A percentile compares a stretch with the other conserved stretches of the same genome.
Evolutionary conservation across 257 asterid genomes (phyloP).

Genomic region (Ilex aquifolium): DNA sequence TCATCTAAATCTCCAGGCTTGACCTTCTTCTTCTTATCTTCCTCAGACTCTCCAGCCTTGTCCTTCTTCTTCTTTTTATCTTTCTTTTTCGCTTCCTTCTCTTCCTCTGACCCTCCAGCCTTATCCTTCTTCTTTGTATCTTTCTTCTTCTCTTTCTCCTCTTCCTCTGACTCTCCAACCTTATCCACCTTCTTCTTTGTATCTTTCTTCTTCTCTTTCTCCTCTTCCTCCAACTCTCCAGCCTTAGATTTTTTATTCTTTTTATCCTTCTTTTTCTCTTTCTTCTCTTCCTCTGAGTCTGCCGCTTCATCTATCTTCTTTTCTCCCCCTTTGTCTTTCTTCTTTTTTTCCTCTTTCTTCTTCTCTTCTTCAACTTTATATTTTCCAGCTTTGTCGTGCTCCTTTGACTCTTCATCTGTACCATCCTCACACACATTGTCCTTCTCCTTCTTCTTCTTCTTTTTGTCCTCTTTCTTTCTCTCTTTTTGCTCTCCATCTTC

Average conservation of each 20-base stretch:
- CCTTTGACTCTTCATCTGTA: background rate
- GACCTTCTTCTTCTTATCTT: constrained; percentile 5
- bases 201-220: background rate
- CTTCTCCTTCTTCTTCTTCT: constrained; percentile 2
- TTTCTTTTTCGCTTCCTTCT: background rate
- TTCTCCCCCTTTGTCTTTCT: background rate
- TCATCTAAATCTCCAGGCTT: constrained; percentile 2
- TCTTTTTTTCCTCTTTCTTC: background rate
- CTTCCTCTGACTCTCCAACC: background rate
- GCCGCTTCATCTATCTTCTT: background rate
- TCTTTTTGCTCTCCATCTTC: constrained; percentile 5
- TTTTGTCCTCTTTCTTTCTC: background rate
- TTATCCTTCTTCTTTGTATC: background rate
- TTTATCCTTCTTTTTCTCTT: too few species aligned
- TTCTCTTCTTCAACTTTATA: background rate
- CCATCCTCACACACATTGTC: background rate
- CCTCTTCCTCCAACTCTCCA: background rate
- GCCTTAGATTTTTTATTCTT: too few species aligned
- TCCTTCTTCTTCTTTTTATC: constrained; percentile 7
- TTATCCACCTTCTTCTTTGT: background rate
- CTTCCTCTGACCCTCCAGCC: constrained; percentile 1
- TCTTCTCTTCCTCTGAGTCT: background rate
- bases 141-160: background rate
- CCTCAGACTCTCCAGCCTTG: background rate
- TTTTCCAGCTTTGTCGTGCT: background rate